Base-by-base conservation (phyloP, 768 basidiomycete species). In the Pleurotus eryngii region DNA sequence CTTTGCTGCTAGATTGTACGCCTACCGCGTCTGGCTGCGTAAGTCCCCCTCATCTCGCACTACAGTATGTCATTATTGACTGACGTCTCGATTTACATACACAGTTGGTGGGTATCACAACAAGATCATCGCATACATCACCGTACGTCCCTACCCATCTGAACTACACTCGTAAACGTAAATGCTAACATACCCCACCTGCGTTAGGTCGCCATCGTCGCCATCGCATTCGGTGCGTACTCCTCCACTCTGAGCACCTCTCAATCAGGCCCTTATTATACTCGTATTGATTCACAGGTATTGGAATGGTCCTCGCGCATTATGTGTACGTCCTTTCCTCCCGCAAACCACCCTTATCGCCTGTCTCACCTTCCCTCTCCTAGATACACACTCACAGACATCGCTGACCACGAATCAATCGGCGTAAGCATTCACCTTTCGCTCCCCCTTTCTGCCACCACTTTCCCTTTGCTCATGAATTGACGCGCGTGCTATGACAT, bases 231-330 rank as follows among this genome's bases (percentile, higher is more conserved):
- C 15, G 26, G 49, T 50, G 5, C 6, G 49, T 37, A 27, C 15
- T 17, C 15, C 2, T 2, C 38, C 4, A n/a, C n/a, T n/a, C n/a
- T n/a, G n/a, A n/a, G n/a, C n/a, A n/a, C n/a, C n/a, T n/a, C n/a
- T n/a, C n/a, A n/a, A n/a, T n/a, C n/a, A n/a, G n/a, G n/a, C n/a
- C n/a, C n/a, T n/a, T n/a, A n/a, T n/a, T n/a, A n/a, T n/a, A n/a
- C n/a, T n/a, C n/a, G n/a, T n/a, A n/a, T n/a, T n/a, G n/a, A n/a
- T n/a, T n/a, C n/a, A n/a, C n/a, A 50, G 49, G n/a, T 3, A 20
- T 50, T n/a, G 49, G 49, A 50, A 50, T 50, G 49, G 49, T 50
- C 15, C 49, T 50, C 26, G 49, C 30, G 14, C 30, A 50, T 17
- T 17, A 50, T 3, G 27, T 50, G 7, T 50, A 50, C 20, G 38